Evolutionary conservation across 1,284 basidiomycete genomes (phyloP), one percentile per base, ranked within the genome.

Genomic region (Cystobasidium slooffiae): DNA sequence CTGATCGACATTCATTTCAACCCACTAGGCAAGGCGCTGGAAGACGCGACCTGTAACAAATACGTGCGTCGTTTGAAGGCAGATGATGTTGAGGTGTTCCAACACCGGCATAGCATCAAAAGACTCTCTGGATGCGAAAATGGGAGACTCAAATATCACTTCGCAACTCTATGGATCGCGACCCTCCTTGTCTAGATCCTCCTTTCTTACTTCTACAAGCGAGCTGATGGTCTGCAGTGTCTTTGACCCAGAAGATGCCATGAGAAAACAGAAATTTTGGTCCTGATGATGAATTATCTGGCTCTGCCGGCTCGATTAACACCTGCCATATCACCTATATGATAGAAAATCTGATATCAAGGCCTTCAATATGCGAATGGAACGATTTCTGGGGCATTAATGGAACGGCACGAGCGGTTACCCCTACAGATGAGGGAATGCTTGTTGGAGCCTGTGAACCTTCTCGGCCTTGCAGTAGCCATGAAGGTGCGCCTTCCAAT

Each of bases 1-100:
- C 7, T 41, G 39, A 66, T 24, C 64, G 64, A 66, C 39, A 66
- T 52, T 20, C 64, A 55, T 49, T 66, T 66, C 64, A 66, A 66
- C 52, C 51, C 64, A 14, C 24, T 53, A 12, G 64, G 64, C 31
- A 49, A 66, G 64, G 64, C 64, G 22, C 52, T 66, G 53, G 49
- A 66, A 39, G 64, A 51, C 8, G 47, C 46, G 37, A 37, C 51
- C 47, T 65, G 51, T 51, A 37, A 53, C 52, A 66, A 66, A 47
- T 49, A 52, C 39, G 64, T 66, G 31, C 37, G 12, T 51, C 52
- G 64, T 39, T 31, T 66, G 31, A 46, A 66, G 52, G 64, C 64
- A 66, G 64, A 66, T 7, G 52, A 41, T 41, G 14, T 66, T 39
- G 52, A 66, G 39, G 64, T 47, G 18, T 47, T 47, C 46, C 46